Conservation (phyloP, 371 early-diverging fungal species). For the Chytridium lagenaria region DNA sequence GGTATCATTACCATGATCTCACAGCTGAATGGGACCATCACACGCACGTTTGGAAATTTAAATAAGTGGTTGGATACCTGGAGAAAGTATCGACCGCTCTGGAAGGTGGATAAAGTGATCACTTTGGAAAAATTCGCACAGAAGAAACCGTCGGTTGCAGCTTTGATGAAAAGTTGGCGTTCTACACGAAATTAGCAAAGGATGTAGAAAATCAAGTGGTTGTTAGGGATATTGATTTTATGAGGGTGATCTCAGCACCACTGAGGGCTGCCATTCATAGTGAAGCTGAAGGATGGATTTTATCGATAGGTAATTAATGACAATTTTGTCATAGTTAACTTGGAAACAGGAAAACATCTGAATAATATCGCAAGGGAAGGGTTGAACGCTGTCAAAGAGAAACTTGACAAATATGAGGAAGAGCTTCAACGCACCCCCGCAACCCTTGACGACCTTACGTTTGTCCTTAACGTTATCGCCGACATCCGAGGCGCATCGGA, state of each 20-base stretch:
- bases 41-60: constrained; percentile 54
- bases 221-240: constrained; percentile 58
- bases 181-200: constrained; percentile 60
- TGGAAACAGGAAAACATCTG: constrained; percentile 54
- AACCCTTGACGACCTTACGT: constrained; percentile 64
- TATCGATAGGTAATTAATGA: constrained; percentile 55
- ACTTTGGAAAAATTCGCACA: constrained; percentile 68
- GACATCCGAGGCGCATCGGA: constrained; percentile 56
- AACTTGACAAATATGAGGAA: constrained; percentile 50
- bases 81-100: constrained; percentile 66
- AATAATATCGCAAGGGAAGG: constrained; percentile 54
- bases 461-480: constrained; percentile 61
- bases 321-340: neutral
- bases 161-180: constrained; percentile 64
- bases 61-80: constrained; percentile 61
- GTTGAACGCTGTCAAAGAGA: constrained; percentile 39
- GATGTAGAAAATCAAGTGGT: constrained; percentile 59
- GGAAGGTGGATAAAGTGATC: constrained; percentile 68
- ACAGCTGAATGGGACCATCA: constrained; percentile 52
- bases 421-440: constrained; percentile 54
- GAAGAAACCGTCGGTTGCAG: constrained; percentile 60
- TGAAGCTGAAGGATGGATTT: constrained; percentile 63
- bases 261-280: constrained; percentile 57
- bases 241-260: constrained; percentile 54
- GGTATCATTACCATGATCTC: constrained; percentile 50